Conservation (phyloP, 2,329 filamentous ascomycete species). For the Bipolaris oryzae region DNA sequence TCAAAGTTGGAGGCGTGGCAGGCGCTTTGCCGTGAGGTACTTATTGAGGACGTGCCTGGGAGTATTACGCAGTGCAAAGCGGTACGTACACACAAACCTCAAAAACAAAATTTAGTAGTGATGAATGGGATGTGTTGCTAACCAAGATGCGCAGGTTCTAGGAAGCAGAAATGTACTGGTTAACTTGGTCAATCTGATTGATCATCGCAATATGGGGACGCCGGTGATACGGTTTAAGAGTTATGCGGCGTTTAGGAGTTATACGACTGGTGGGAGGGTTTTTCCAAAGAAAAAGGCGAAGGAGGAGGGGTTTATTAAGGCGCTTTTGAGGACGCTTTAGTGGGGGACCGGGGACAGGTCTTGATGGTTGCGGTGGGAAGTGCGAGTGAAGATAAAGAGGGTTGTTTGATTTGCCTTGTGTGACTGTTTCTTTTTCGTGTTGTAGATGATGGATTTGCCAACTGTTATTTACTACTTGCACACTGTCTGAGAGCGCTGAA, state of each 20-base stretch:
- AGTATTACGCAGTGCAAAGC: slow-evolving; percentile 27
- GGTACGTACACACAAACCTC: slow-evolving; percentile 7
- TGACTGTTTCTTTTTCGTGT: too few relatives aligned
- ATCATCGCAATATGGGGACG: slow-evolving; percentile 20
- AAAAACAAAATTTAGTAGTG: background rate
- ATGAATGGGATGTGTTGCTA: background rate
- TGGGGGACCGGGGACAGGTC: background rate
- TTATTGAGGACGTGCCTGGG: slow-evolving; percentile 10
- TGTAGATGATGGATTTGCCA: too few relatives aligned
- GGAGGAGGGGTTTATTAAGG: slow-evolving; percentile 29
- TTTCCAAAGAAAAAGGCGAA: slow-evolving; percentile 24
- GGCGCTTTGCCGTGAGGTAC: slow-evolving; percentile 25
- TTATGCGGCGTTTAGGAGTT: slow-evolving; percentile 14
- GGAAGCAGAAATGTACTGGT: slow-evolving; percentile 19
- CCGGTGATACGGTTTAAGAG: slow-evolving; percentile 21
- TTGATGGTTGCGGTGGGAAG: too few relatives aligned
- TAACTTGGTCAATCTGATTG: slow-evolving; percentile 31
- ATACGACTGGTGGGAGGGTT: slow-evolving; percentile 9
- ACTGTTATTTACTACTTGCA: too few relatives aligned
- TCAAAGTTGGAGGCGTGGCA: slow-evolving; percentile 26
- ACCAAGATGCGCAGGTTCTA: slow-evolving; percentile 13
- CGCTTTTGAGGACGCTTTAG: slow-evolving; percentile 23
- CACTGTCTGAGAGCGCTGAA: too few relatives aligned
- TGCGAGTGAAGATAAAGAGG: too few relatives aligned
- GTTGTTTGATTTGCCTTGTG: too few relatives aligned